Evolutionary conservation across 192 early-diverging fungal species (phyloP).

Genomic region (Coemansia sp.): DNA sequence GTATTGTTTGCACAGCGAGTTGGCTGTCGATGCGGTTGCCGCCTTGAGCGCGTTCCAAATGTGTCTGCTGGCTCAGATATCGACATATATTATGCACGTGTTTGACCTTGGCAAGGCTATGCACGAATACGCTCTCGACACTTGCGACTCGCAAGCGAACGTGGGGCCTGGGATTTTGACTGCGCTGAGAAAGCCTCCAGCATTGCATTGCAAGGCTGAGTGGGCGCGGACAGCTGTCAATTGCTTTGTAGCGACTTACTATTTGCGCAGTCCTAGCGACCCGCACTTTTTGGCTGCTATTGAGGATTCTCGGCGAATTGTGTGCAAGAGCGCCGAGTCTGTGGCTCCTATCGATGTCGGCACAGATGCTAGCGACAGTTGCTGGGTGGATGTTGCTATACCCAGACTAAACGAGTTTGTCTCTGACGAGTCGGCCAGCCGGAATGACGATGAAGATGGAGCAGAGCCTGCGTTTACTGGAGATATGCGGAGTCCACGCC

Average conservation of each 20-base stretch:
- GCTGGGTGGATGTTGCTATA: not conserved
- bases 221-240: constrained; percentile 19
- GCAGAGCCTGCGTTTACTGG: constrained; percentile 3
- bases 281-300: constrained; percentile 28
- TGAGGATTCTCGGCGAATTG: not conserved
- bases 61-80: constrained; percentile 23
- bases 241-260: constrained; percentile 25
- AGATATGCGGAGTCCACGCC: constrained; percentile 13
- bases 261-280: constrained; percentile 15
- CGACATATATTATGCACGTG: constrained; percentile 20
- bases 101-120: constrained; percentile 12
- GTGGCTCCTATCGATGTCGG: not conserved
- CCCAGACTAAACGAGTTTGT: not conserved
- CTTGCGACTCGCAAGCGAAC: not conserved
- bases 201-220: not conserved
- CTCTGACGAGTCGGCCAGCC: not conserved
- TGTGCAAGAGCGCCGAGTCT: not conserved
- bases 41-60: constrained; percentile 20
- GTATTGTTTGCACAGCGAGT: constrained; percentile 11
- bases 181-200: not conserved
- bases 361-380: not conserved
- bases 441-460: not conserved
- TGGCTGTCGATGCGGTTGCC: constrained; percentile 3
- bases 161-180: not conserved
- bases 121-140: not conserved